Conservation (phyloP, 2,329 filamentous ascomycete species). For the Beauveria sp. region DNA sequence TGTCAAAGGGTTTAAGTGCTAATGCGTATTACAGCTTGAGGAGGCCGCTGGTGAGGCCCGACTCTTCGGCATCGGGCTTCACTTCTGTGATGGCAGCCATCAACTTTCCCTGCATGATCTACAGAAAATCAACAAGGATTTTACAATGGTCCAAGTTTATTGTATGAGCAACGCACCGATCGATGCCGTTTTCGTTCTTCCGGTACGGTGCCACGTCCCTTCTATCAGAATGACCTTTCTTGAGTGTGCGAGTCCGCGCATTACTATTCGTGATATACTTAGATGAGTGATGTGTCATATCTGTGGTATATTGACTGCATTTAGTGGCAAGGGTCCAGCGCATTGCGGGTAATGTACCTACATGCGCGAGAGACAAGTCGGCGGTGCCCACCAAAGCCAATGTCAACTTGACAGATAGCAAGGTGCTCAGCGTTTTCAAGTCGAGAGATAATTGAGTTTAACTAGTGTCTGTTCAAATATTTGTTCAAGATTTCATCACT, state of each 20-base stretch:
- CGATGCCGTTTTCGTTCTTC: neutral
- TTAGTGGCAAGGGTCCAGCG: no score
- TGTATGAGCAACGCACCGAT: neutral
- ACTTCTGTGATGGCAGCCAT: conserved; percentile 31
- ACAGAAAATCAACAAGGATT: neutral
- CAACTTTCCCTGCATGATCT: neutral
- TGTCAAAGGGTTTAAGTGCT: neutral
- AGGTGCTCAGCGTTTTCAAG: no score
- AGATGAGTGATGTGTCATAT: neutral
- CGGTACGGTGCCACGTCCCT: neutral
- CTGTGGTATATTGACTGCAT: neutral
- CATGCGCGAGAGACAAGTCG: neutral
- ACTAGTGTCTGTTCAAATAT: no score
- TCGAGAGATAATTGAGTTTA: no score
- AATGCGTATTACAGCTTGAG: neutral
- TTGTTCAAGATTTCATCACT: no score
- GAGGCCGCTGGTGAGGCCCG: neutral
- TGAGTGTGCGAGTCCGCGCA: neutral
- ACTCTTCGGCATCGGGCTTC: neutral
- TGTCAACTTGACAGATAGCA: neutral
- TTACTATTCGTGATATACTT: neutral
- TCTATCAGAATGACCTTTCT: neutral
- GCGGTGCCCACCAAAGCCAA: neutral
- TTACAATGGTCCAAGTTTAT: neutral
- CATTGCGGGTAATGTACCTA: neutral